Conservation (phyloP, 768 basidiomycete species). For the Daedalea quercina region DNA sequence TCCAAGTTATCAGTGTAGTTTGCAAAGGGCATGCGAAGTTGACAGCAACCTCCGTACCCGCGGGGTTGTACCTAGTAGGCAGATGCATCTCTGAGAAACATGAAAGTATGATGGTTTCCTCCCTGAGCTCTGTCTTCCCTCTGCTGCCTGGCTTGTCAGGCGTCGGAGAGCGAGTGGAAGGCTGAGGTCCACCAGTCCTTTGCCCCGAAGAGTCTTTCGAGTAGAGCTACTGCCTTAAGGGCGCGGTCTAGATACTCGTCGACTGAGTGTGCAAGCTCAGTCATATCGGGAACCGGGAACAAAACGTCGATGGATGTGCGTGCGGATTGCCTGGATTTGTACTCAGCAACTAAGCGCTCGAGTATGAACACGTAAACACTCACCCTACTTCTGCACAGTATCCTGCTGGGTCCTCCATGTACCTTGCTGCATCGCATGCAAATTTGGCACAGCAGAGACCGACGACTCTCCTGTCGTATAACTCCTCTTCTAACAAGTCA, state of each 20-base stretch:
- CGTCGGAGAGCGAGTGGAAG: too few species aligned
- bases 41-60: too few species aligned
- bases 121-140: too few species aligned
- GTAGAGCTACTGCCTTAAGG: neutral
- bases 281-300: constrained; percentile 6
- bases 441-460: constrained; percentile 10
- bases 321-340: neutral
- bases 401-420: constrained; percentile 1
- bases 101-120: too few species aligned
- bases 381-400: constrained; percentile 10
- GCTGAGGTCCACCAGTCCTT: too few species aligned
- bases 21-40: too few species aligned
- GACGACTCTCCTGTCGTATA: neutral
- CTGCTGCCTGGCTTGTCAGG: too few species aligned
- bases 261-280: neutral
- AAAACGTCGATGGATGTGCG: constrained; percentile 2
- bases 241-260: neutral
- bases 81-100: too few species aligned
- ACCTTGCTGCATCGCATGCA: constrained; percentile 5
- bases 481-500: constrained; percentile 6
- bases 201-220: neutral
- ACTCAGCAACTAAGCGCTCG: neutral
- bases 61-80: too few species aligned
- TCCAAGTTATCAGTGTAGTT: too few species aligned
- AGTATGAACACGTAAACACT: neutral